Evolutionary conservation across 1,284 basidiomycete species (phyloP), one percentile per base, ranked within the genome.

Genomic region (Trametes sp.): DNA sequence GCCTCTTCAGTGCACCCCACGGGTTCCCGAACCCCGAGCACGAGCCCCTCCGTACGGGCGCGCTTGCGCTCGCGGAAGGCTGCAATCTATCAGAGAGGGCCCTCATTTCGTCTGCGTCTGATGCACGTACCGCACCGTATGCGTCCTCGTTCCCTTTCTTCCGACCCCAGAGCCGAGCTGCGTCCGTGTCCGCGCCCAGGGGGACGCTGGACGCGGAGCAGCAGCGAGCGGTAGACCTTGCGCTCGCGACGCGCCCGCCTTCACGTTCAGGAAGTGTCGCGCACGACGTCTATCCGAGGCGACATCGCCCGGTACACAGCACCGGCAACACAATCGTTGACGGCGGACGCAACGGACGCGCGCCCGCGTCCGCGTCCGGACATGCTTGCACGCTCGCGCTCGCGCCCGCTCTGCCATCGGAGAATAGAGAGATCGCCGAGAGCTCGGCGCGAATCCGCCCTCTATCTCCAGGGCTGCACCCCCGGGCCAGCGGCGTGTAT

Each of bases 401-500:
- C 48, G 19, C 38, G 38, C 14, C 38, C 38, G 38, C 16, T 3
- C 42, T 26, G 42, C 42, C 35, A 44, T 66, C 65, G 65, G 65
- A 66, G 65, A 66, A 63, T 49, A 66, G 59, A 66, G 65, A 66
- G 65, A 66, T 66, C 59, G 61, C 65, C 65, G 65, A 66, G 60
- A 21, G 14, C 5, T 7, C 48, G 45, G 38, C 26, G 48, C 31
- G 46, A 56, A 56, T 45, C 54, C 35, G n/a, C 33, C 11, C 31
- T 33, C 31, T 11, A 29, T 9, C 24, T 23, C 14, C 13, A 56
- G 29, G 6, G 6, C 5, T 33, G 31, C 11, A 6, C 31, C 6
- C 31, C 31, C 31, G n/a, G n/a, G n/a, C n/a, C n/a, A n/a, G n/a
- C n/a, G n/a, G n/a, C n/a, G n/a, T n/a, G n/a, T n/a, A n/a, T n/a